Percentiles rank a stretch among this genome's conserved stretches.
Conservation (phyloP, 2,329 filamentous ascomycete genomes). For the Camillea tinctor region DNA sequence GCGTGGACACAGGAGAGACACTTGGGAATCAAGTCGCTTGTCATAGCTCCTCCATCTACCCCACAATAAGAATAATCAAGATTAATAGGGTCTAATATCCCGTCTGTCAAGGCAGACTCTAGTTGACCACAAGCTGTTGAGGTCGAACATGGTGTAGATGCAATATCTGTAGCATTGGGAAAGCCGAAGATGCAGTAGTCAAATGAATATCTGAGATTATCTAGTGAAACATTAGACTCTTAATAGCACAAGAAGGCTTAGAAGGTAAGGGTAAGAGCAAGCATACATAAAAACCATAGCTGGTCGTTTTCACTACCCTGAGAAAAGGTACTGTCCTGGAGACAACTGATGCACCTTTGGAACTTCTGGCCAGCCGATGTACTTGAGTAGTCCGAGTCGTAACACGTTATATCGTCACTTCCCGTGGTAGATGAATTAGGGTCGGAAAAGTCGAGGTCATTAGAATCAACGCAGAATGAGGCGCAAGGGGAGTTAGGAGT, state of each 20-base stretch:
- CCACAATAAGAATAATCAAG: constrained; percentile 49
- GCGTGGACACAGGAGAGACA: constrained; percentile 49
- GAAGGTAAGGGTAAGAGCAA: constrained; percentile 23
- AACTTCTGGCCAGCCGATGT: constrained; percentile 44
- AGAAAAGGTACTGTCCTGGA: constrained; percentile 50
- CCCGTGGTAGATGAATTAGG: constrained; percentile 45
- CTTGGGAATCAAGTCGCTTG: constrained; percentile 33
- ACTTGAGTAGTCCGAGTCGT: constrained; percentile 42
- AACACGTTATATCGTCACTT: constrained; percentile 47
- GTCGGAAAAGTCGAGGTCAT: constrained; percentile 41
- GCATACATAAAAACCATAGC: constrained; percentile 56
- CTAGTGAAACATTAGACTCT: constrained; percentile 31
- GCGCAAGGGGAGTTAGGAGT: constrained; percentile 55
- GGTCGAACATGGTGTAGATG: constrained; percentile 50
- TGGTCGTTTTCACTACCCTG: constrained; percentile 51
- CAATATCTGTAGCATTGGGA: constrained; percentile 45
- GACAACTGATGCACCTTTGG: constrained; percentile 49
- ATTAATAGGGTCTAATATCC: constrained; percentile 34
- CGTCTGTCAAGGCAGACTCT: constrained; percentile 39
- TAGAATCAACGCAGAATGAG: constrained; percentile 46
- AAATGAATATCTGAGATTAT: constrained; percentile 54
- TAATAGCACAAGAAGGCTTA: background rate
- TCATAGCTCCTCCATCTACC: constrained; percentile 38
- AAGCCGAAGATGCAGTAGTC: constrained; percentile 53
- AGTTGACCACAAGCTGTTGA: constrained; percentile 50